Conservation (phyloP, 106 monocot genomes). For the Iris macrosiphon region DNA sequence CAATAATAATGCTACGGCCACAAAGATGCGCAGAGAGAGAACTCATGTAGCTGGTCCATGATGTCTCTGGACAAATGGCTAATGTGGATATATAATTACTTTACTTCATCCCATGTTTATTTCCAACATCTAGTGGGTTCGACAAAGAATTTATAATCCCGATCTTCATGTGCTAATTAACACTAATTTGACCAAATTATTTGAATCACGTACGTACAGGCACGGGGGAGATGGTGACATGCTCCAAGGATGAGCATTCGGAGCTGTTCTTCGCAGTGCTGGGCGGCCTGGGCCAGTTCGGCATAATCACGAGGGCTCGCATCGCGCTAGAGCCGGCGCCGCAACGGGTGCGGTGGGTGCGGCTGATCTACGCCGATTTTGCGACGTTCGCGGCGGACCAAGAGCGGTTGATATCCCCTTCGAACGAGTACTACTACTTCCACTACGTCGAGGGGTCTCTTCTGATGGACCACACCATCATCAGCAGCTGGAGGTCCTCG, state of each 20-base stretch:
- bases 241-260: conserved; percentile 12
- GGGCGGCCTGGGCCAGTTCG: conserved; percentile 36
- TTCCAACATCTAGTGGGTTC: too few relatives aligned
- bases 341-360: conserved; percentile 30
- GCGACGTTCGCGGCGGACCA: conserved; percentile 25
- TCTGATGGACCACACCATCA: conserved; percentile 7
- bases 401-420: conserved; percentile 19
- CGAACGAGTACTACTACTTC: not conserved
- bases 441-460: conserved; percentile 46
- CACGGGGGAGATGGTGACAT: conserved; percentile 26
- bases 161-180: too few relatives aligned
- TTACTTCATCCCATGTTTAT: too few relatives aligned
- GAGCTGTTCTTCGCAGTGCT: conserved; percentile 22
- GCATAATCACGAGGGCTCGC: conserved; percentile 32
- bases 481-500: conserved; percentile 30
- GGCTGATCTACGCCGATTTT: conserved; percentile 34
- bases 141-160: too few relatives aligned
- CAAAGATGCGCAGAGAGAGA: too few relatives aligned
- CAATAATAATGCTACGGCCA: too few relatives aligned
- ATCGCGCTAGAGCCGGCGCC: conserved; percentile 18
- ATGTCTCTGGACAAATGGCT: too few relatives aligned
- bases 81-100: too few relatives aligned
- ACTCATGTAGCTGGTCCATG: too few relatives aligned
- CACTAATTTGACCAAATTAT: too few relatives aligned
- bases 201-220: conserved; percentile 19